phyloP scores from a whole-genome alignment of 495 filamentous ascomycete species.

The Stereocaulon alpinum region DNA sequence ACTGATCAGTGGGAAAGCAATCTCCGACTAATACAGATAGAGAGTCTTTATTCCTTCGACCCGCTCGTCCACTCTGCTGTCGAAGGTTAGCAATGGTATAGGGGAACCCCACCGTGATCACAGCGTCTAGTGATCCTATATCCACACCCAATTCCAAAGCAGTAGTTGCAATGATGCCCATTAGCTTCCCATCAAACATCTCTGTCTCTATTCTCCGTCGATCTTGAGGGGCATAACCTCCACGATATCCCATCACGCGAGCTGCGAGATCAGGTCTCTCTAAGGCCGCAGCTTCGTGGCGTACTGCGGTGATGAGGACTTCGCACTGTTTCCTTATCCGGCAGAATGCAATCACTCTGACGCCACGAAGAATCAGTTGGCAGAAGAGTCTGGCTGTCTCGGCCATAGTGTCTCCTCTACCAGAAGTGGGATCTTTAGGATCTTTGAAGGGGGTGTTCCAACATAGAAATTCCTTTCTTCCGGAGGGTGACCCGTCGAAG shows the following conservation, averaged over 20 bases:
- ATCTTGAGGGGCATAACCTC: slow-evolving; percentile 93
- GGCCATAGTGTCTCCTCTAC: slow-evolving; percentile 67
- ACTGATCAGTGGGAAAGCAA: slow-evolving; percentile 83
- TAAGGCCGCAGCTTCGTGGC: slow-evolving; percentile 60
- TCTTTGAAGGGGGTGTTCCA: slow-evolving; percentile 98
- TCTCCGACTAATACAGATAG: slow-evolving; percentile 88
- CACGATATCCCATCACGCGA: slow-evolving; percentile 90
- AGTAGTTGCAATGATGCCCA: slow-evolving; percentile 90
- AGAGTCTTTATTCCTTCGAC: slow-evolving; percentile 87
- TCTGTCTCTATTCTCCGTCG: slow-evolving; percentile 81
- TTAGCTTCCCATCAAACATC: slow-evolving; percentile 91
- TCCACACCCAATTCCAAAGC: slow-evolving; percentile 91
- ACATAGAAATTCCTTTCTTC: slow-evolving; percentile 89
- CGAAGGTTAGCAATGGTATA: slow-evolving; percentile 89
- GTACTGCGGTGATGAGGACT: slow-evolving; percentile 68
- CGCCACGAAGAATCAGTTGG: slow-evolving; percentile 77
- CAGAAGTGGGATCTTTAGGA: slow-evolving; percentile 73
- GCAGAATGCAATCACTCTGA: slow-evolving; percentile 91
- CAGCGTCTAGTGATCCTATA: slow-evolving; percentile 90
- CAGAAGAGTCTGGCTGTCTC: slow-evolving; percentile 87
- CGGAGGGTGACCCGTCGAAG: slow-evolving; percentile 88
- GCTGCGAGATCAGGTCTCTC: slow-evolving; percentile 63
- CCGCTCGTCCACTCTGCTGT: slow-evolving; percentile 90
- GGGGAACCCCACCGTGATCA: slow-evolving; percentile 88
- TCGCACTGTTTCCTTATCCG: slow-evolving; percentile 82